A percentile compares a stretch with the other conserved stretches of the same genome.
Evolutionary conservation across 2,329 filamentous ascomycete genomes (phyloP).

Genomic region (Xenoacremonium recifei): DNA sequence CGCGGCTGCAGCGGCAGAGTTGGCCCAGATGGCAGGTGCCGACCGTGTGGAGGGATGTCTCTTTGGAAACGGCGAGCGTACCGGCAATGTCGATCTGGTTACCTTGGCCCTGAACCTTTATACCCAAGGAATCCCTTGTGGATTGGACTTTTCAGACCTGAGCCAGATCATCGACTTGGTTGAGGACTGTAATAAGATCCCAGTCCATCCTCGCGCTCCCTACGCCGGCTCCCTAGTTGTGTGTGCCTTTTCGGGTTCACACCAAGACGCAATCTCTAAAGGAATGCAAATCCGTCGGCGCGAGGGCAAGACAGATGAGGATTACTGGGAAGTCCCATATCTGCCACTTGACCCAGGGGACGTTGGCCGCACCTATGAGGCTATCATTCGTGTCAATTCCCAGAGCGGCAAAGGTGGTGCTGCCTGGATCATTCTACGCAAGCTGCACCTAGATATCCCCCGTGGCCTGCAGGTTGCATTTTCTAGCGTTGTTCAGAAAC

Average conservation of each 20-base stretch:
- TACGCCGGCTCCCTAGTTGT: slow-evolving; percentile 92
- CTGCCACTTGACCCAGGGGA: slow-evolving; percentile 90
- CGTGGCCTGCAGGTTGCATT: slow-evolving; percentile 91
- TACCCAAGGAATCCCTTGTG: slow-evolving; percentile 82
- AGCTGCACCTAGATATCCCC: slow-evolving; percentile 87
- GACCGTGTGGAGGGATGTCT: slow-evolving; percentile 92
- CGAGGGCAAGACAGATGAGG: slow-evolving; percentile 57
- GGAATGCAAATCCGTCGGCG: slow-evolving; percentile 72
- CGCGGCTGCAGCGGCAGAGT: slow-evolving; percentile 82
- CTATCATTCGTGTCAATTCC: slow-evolving; percentile 95
- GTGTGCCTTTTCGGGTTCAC: slow-evolving; percentile 85
- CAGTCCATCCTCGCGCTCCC: slow-evolving; percentile 83
- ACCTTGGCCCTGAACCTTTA: slow-evolving; percentile 92
- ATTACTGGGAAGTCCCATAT: slow-evolving; percentile 83
- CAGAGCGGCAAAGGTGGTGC: slow-evolving; percentile 93
- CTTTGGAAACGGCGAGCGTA: slow-evolving; percentile 89
- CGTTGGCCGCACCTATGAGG: slow-evolving; percentile 96
- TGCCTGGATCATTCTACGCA: slow-evolving; percentile 89
- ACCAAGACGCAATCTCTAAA: slow-evolving; percentile 97
- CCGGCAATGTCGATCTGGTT: slow-evolving; percentile 92
- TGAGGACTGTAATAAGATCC: slow-evolving; percentile 92
- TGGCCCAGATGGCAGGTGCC: slow-evolving; percentile 95
- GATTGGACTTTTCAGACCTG: slow-evolving; percentile 90
- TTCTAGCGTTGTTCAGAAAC: slow-evolving; percentile 78
- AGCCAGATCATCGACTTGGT: slow-evolving; percentile 83